Percentiles rank a stretch among this genome's conserved stretches.
Conservation (phyloP, 345 rosid genomes). For the Rhizophora mangle region DNA sequence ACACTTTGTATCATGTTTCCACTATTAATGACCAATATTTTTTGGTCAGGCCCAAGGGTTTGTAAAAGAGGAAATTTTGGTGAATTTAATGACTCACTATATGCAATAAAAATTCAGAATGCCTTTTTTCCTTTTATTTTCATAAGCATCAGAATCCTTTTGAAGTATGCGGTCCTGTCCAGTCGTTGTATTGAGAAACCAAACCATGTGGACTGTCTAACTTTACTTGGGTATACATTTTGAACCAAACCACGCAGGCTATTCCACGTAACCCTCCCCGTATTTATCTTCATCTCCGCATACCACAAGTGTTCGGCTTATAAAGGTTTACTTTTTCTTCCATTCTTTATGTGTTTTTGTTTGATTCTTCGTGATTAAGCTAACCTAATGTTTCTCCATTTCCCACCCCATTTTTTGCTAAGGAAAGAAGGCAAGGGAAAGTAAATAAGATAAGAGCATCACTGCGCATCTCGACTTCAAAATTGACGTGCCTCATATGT, state of each 20-base stretch:
- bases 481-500: too few relatives aligned
- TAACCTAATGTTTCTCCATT: constrained; percentile 38
- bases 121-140: neutral
- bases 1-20: too few relatives aligned
- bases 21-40: too few relatives aligned
- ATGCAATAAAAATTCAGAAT: too few relatives aligned
- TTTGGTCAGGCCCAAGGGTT: neutral
- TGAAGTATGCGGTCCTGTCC: too few relatives aligned
- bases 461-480: neutral
- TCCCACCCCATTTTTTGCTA: constrained; percentile 11
- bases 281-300: constrained; percentile 8
- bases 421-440: constrained; percentile 8
- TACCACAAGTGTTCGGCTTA: constrained; percentile 20
- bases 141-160: neutral
- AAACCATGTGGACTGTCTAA: neutral
- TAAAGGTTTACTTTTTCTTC: neutral
- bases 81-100: too few relatives aligned
- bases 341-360: constrained; percentile 23
- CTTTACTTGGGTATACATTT: neutral
- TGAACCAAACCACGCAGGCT: constrained; percentile 15
- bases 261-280: constrained; percentile 16
- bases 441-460: constrained; percentile 1
- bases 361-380: constrained; percentile 88
- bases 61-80: too few relatives aligned
- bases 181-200: too few relatives aligned